Base-by-base conservation (phyloP, 352 stramenopile genomes). In the Pilasporangium apinafurcum region DNA sequence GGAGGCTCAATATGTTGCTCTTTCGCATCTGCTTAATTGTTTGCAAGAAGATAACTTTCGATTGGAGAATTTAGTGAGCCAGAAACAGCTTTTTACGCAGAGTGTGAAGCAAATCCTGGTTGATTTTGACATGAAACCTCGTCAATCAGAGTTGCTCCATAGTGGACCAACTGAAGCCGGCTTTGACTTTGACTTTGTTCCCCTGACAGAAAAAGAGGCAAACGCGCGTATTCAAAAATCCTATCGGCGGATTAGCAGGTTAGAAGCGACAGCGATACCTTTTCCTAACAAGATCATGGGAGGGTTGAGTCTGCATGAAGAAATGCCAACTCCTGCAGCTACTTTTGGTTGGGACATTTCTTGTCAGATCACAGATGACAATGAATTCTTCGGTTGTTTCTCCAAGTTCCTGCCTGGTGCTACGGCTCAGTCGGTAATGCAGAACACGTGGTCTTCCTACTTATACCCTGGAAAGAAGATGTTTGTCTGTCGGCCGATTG, bases 11-110 rank as follows among this genome's bases (percentile, higher is more conserved):
- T 86, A 83, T 48, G 68, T 65, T 12, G 59, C 59, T 3, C 46
- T 83, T 35, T 66, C 73, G 2, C 69, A 81, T 31, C 35, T 78
- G n/a, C 82, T 70, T 12, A 62, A 76, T 33, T 59, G 53, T 25
- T 50, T 86, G 13, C 74, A 83, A 53, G 65, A 80, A 21, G 69
- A 86, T 25, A 82, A 82, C 44, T 86, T 75, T 38, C 65, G 81
- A 62, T 51, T 72, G 36, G 63, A 79, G 42, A 56, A 37, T 17
- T 37, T 51, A 30, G 31, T 59, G 14, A 55, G 37, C 8, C 44
- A 59, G 13, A 49, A 59, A 43, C 41, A 56, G 24, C 51, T 52
- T 33, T 52, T 35, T 22, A 42, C 37, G 13, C 53, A 34, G 26
- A 46, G 38, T 16, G 47, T 57, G 46, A 28, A 59, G 32, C 51